Base-by-base conservation (phyloP, 306 rosid genomes). In the Vigna hirtella region DNA sequence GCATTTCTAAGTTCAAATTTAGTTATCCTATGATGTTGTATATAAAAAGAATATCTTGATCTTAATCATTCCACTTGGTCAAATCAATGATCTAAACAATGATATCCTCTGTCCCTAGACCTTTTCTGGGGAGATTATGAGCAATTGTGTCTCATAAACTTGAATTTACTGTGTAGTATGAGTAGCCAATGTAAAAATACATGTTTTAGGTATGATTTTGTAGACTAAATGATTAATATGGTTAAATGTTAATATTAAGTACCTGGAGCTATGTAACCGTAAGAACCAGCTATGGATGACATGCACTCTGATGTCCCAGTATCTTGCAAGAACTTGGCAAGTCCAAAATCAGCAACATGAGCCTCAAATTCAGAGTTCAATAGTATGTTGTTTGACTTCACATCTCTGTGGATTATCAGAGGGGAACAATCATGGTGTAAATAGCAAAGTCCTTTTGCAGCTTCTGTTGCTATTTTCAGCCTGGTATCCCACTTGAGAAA, bases 181-280 rank as follows among this genome's bases (percentile, higher is more conserved):
- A 16, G 24, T 32, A 66, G 34, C 34, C 34, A 30, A 30, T 4
- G 34, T 30, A 0, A 30, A 30, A 3, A 4, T 30, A 30, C 34
- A 3, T 30, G 34, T 3, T 3, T 3, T 30, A 30, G 5, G 0
- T 30, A 30, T 30, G 34, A 30, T 30, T 30, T 30, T 30, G 34
- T 4, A 30, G 34, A 30, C 48, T 66, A 66, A 74, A n/a, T 24
- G 57, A 62, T 17, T 68, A 2, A 30, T 72, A 50, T 48, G n/a
- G 7, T 22, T 64, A 15, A 26, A 45, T 14, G 18, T 48, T 18
- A 65, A 48, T 58, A 49, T 10, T 16, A 38, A 28, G 66, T 91
- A 93, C 98, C 98, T 88, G 98, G 98, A 86, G 98, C 98, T 43
- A 93, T 93, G 26, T 93, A 93, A 74, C 98, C 98, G 49, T 93